Evolutionary conservation across 2,329 filamentous ascomycete species (phyloP).

Genomic region (Xylaria sp.): DNA sequence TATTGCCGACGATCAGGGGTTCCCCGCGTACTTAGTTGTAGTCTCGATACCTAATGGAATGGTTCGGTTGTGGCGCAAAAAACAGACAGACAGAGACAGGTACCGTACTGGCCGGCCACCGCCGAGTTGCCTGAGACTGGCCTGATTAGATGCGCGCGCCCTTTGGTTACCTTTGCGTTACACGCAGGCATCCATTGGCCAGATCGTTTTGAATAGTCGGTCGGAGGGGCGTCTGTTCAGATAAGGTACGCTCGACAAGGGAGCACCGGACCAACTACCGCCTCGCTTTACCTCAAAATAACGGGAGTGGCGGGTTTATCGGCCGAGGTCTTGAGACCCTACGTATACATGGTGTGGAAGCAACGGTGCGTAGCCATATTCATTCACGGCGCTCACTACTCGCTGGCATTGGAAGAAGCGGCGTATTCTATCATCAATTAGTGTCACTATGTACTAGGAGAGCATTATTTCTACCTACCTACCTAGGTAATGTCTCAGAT

Average conservation of each 20-base stretch:
- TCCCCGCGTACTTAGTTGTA: constrained; percentile 6
- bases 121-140: constrained; percentile 2
- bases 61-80: constrained; percentile 13
- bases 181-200: background rate
- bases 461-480: too few species aligned
- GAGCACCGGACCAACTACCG: constrained; percentile 2
- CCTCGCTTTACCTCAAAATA: too few species aligned
- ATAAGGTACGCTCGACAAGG: constrained; percentile 5
- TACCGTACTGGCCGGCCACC: constrained; percentile 1
- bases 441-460: too few species aligned
- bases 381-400: background rate
- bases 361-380: background rate
- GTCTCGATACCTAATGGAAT: constrained; percentile 15
- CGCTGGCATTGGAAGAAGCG: background rate
- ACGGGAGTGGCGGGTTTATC: background rate
- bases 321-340: background rate
- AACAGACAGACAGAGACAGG: background rate
- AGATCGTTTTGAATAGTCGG: background rate
- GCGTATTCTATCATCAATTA: too few species aligned
- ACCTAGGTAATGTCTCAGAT: too few species aligned
- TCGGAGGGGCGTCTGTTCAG: background rate
- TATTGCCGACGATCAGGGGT: background rate
- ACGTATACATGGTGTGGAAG: background rate
- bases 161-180: background rate
- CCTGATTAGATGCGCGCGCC: background rate